Conservation (phyloP, 129 eudicot genomes). For the Erigeron canadensis region DNA sequence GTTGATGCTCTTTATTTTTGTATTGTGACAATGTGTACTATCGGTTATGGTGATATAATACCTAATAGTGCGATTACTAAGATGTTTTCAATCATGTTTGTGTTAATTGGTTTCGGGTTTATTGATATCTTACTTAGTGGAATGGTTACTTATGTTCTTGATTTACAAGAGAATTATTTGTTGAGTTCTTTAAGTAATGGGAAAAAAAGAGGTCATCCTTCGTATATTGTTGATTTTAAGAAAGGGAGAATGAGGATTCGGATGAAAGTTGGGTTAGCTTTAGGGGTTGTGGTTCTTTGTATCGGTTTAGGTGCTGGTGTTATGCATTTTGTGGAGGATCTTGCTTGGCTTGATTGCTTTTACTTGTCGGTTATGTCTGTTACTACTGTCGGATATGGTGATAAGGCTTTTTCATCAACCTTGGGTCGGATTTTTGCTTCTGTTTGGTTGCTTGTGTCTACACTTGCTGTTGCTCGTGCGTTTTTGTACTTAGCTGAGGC, state of each 20-base stretch:
- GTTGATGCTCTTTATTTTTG: slow-evolving; percentile 80
- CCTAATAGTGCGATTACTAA: slow-evolving; percentile 53
- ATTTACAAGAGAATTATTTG: slow-evolving; percentile 61
- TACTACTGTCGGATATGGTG: slow-evolving; percentile 90
- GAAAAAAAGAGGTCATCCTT: slow-evolving; percentile 19
- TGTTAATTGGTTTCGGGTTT: slow-evolving; percentile 68
- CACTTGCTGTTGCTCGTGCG: slow-evolving; percentile 78
- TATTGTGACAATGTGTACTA: slow-evolving; percentile 34
- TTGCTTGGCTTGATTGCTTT: slow-evolving; percentile 64
- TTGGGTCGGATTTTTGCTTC: slow-evolving; percentile 65
- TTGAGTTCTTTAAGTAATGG: slow-evolving; percentile 40
- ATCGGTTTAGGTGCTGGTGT: slow-evolving; percentile 61
- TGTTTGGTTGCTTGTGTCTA: slow-evolving; percentile 70
- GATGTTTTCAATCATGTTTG: slow-evolving; percentile 33
- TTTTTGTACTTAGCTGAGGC: slow-evolving; percentile 80
- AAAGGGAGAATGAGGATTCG: slow-evolving; percentile 89
- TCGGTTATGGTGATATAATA: slow-evolving; percentile 82
- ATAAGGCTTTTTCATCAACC: slow-evolving; percentile 47
- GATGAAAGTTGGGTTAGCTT: slow-evolving; percentile 67
- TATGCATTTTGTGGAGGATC: slow-evolving; percentile 53
- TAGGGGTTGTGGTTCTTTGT: slow-evolving; percentile 72
- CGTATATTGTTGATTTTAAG: slow-evolving; percentile 54
- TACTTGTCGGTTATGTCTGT: slow-evolving; percentile 82
- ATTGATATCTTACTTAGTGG: slow-evolving; percentile 65
- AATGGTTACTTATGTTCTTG: slow-evolving; percentile 69